Percentiles rank a stretch among this genome's conserved stretches.
phyloP scores from a whole-genome alignment of 2,329 filamentous ascomycete genomes.

The Pestalotiopsis sp. region DNA sequence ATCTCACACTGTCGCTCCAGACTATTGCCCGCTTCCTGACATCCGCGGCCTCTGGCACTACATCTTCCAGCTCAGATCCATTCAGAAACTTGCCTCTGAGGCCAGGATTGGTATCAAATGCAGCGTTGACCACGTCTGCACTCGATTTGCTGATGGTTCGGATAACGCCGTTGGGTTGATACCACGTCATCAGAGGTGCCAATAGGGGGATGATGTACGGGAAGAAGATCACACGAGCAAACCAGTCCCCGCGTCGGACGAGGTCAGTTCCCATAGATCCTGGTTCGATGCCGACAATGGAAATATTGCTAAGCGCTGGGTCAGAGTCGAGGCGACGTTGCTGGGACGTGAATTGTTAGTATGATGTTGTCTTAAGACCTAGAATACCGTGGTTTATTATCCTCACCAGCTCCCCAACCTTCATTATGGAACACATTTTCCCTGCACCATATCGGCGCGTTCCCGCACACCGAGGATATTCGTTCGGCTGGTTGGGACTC shows the following conservation, averaged over 20 bases:
- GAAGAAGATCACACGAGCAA: constrained; percentile 1
- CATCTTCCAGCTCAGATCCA: constrained; percentile 3
- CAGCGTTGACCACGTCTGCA: background rate
- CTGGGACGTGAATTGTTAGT: constrained; percentile 26
- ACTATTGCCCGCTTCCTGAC: constrained; percentile 7
- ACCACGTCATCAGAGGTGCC: background rate
- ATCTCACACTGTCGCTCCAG: constrained; percentile 10
- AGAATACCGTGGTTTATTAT: too few species aligned
- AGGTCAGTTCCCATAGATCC: constrained; percentile 31
- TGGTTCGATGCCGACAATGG: constrained; percentile 36
- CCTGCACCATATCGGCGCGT: constrained; percentile 34
- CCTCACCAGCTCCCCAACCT: background rate
- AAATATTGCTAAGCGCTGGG: constrained; percentile 28
- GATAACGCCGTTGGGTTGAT: constrained; percentile 2
- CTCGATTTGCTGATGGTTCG: constrained; percentile 9
- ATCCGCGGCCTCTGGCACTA: constrained; percentile 8
- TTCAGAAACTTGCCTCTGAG: constrained; percentile 9
- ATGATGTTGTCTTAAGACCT: too few species aligned
- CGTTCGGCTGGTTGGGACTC: constrained; percentile 19
- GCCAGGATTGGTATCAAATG: constrained; percentile 1
- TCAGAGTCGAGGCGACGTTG: constrained; percentile 25
- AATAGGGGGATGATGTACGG: background rate
- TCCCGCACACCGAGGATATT: constrained; percentile 24
- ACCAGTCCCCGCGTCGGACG: background rate
- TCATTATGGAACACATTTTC: constrained; percentile 20